These are phyloP conservation scores for Fremontodendron californicum DNA, from an alignment of 345 rosid species.

Conservation along the genomic window DNA sequence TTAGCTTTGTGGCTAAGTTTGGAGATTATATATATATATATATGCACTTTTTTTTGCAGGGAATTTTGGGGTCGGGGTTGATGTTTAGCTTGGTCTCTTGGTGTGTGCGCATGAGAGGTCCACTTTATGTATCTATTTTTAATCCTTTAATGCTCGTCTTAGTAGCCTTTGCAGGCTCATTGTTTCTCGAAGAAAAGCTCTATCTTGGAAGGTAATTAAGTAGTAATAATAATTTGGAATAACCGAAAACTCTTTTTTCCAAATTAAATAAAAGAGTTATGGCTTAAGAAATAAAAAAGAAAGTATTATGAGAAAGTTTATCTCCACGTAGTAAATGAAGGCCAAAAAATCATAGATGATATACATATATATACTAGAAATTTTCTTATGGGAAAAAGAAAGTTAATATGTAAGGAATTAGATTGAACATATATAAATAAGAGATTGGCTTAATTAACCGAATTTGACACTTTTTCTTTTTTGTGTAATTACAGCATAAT, in stretches of 20 bases:
- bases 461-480: not conserved
- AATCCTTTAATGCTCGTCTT: slow-evolving; percentile 3
- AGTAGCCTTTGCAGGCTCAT: not conserved
- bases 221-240: not conserved
- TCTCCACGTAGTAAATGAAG: too few species aligned
- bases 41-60: not conserved
- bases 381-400: too few species aligned
- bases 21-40: not conserved
- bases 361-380: too few species aligned
- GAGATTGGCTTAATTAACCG: not conserved
- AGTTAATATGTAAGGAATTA: too few species aligned
- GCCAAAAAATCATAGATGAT: too few species aligned
- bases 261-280: too few species aligned
- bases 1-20: not conserved
- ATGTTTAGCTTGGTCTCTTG: not conserved
- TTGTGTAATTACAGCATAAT: slow-evolving; percentile 32
- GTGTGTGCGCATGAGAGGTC: slow-evolving; percentile 10
- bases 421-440: too few species aligned
- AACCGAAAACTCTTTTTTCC: not conserved
- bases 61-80: not conserved
- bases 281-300: too few species aligned
- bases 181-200: slow-evolving; percentile 9
- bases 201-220: slow-evolving; percentile 2
- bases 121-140: not conserved
- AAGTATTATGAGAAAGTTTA: too few species aligned